A percentile compares a stretch with the other conserved stretches of the same genome.
These are phyloP conservation scores for Xylaria sp. DNA, from an alignment of 2,329 filamentous ascomycete genomes.

Conservation along the genomic window DNA sequence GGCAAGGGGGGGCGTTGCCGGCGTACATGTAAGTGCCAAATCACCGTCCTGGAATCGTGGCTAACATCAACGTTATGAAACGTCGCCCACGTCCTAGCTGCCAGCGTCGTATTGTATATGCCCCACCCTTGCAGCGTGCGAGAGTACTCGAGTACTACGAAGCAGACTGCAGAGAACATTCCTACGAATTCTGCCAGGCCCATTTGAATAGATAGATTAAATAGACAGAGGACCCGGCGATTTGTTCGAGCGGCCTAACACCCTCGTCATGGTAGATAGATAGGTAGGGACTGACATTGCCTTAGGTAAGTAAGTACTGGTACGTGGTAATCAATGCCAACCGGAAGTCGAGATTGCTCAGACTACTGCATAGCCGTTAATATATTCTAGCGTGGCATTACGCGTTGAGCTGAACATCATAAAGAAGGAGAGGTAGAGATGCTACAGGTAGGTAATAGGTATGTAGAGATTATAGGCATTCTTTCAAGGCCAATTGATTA, in stretches of 20 bases:
- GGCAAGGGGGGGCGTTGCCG: background rate
- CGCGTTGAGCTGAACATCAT: conserved; percentile 3
- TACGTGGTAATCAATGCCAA: background rate
- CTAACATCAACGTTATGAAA: conserved; percentile 15
- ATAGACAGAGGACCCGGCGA: background rate
- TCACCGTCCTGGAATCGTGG: background rate
- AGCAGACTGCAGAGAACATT: conserved; percentile 33
- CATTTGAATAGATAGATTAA: background rate
- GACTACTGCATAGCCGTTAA: background rate
- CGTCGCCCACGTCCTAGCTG: conserved; percentile 16
- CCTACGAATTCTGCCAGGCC: conserved; percentile 18
- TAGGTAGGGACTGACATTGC: too few relatives aligned
- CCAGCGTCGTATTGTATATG: conserved; percentile 19
- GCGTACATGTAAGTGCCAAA: conserved; percentile 10
- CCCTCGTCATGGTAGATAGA: conserved; percentile 3
- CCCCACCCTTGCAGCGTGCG: background rate
- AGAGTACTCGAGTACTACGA: background rate
- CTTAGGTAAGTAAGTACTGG: too few relatives aligned
- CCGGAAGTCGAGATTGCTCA: too few relatives aligned
- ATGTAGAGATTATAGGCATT: too few relatives aligned
- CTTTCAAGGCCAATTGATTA: too few relatives aligned
- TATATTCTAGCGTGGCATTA: background rate
- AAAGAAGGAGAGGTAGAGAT: background rate
- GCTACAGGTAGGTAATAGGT: too few relatives aligned
- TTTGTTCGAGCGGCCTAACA: conserved; percentile 38